Conservation (phyloP, 257 asterid species). For the Leptodermis oblonga region DNA sequence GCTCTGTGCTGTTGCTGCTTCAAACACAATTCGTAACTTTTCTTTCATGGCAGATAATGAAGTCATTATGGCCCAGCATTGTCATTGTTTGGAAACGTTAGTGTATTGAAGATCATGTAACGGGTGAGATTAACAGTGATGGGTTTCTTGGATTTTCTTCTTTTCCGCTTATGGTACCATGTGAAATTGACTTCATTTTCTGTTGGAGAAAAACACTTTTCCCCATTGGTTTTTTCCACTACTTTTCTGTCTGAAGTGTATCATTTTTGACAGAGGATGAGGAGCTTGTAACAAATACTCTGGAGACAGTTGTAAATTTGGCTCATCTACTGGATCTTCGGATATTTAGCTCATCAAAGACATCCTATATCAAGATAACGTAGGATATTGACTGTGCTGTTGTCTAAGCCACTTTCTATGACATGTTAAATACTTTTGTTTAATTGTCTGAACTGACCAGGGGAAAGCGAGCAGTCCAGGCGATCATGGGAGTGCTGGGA, state of each 20-base stretch:
- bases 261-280: slow-evolving; percentile 83
- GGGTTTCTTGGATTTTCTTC: not conserved
- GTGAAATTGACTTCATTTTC: not conserved
- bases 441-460: slow-evolving; percentile 30
- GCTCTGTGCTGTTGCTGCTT: slow-evolving; percentile 88
- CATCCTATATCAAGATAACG: slow-evolving; percentile 86
- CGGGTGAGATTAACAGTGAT: slow-evolving; percentile 61
- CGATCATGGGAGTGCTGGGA: slow-evolving; percentile 80
- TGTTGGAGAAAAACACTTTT: not conserved
- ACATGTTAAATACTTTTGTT: slow-evolving; percentile 17
- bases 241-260: not conserved
- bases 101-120: slow-evolving; percentile 81
- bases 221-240: not conserved
- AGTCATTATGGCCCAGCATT: slow-evolving; percentile 88
- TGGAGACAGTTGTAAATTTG: slow-evolving; percentile 84
- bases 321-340: slow-evolving; percentile 90
- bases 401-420: slow-evolving; percentile 12
- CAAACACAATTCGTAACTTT: slow-evolving; percentile 81
- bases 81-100: slow-evolving; percentile 91
- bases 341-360: slow-evolving; percentile 82
- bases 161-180: not conserved
- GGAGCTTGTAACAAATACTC: slow-evolving; percentile 87
- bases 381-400: slow-evolving; percentile 26
- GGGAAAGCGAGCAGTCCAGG: slow-evolving; percentile 81
- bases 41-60: slow-evolving; percentile 99